Conservation (phyloP, 371 early-diverging fungal genomes). For the Lichtheimia ornata region DNA sequence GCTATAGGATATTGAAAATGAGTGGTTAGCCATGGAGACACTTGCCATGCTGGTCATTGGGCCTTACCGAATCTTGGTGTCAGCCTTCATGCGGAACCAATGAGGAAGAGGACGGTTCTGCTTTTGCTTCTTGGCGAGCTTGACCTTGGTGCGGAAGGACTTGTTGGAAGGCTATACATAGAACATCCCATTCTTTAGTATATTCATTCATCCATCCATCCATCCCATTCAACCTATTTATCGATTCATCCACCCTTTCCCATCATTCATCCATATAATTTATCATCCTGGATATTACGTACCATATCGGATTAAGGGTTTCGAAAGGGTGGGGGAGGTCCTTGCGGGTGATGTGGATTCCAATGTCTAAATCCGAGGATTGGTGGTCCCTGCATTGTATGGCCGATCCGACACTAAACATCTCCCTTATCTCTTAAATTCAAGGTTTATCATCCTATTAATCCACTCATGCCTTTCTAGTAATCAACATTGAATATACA, state of each 20-base stretch:
- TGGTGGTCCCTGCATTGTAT: too few relatives aligned
- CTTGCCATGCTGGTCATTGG: background rate
- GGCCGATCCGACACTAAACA: too few relatives aligned
- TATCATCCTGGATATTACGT: background rate
- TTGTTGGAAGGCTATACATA: constrained; percentile 82
- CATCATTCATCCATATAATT: background rate
- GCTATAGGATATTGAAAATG: constrained; percentile 32
- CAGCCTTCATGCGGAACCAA: constrained; percentile 93
- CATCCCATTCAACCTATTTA: background rate
- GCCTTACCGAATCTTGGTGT: constrained; percentile 76
- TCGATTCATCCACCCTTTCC: constrained; percentile 1
- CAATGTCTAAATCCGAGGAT: too few relatives aligned
- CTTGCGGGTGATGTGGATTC: too few relatives aligned
- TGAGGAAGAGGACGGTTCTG: constrained; percentile 96
- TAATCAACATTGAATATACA: too few relatives aligned
- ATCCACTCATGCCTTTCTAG: too few relatives aligned
- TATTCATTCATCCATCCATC: constrained; percentile 6
- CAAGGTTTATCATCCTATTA: too few relatives aligned
- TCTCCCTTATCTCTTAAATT: too few relatives aligned
- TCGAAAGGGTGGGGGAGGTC: too few relatives aligned
- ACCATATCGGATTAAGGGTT: constrained; percentile 1
- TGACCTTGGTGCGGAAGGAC: constrained; percentile 93
- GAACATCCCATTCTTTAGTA: constrained; percentile 11
- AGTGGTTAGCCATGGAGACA: background rate
- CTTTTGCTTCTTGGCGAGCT: constrained; percentile 94